phyloP scores from a whole-genome alignment of 2,329 filamentous ascomycete genomes.

The Xylariales sp. region DNA sequence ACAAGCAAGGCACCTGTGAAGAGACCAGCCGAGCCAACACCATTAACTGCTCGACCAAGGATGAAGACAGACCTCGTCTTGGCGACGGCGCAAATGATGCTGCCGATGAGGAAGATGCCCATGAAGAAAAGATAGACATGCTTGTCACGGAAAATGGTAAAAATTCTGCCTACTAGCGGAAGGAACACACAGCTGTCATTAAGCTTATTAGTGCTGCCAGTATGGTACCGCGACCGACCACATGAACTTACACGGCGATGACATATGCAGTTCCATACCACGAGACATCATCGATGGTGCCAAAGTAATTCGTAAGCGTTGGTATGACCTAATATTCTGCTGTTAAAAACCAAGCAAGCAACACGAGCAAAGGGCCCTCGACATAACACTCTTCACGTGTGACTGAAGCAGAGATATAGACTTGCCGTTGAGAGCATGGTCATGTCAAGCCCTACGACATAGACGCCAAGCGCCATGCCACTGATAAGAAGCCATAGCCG shows the following conservation, averaged over 20 bases:
- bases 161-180: not conserved
- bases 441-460: not conserved
- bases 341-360: no score
- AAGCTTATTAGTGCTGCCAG: no score
- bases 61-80: not conserved
- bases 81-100: not conserved
- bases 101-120: constrained; percentile 1
- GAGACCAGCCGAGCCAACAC: not conserved
- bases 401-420: no score
- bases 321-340: no score
- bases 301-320: not conserved
- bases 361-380: no score
- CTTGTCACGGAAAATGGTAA: not conserved
- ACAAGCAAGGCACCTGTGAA: not conserved
- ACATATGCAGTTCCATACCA: constrained; percentile 3
- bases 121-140: not conserved
- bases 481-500: not conserved
- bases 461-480: not conserved
- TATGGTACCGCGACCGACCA: no score
- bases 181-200: not conserved
- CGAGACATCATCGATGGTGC: not conserved
- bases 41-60: not conserved
- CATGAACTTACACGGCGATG: not conserved
- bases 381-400: no score
- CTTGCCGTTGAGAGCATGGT: constrained; percentile 2